Evolutionary conservation across 31 red algal species (phyloP), one percentile per base, ranked within the genome.

Genomic region (Bonnemaisonia californica): DNA sequence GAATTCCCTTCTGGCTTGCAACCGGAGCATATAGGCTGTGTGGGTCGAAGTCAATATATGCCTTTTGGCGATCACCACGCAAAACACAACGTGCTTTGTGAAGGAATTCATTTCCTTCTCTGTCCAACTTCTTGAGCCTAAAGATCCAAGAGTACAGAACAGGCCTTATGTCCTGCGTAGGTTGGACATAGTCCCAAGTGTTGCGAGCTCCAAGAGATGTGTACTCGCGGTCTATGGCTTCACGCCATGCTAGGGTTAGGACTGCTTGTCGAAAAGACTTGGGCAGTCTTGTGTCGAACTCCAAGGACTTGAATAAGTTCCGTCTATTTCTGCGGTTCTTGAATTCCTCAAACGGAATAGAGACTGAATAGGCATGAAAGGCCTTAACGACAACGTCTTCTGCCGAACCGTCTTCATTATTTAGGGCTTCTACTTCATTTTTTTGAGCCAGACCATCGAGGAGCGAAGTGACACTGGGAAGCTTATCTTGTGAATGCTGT

Each of bases 121-220:
- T 33, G 33, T 69, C 33, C 22, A 69, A 0, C 32, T 27, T 27
- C 0, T 69, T 32, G n/a, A 69, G 33, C 32, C 0, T 23, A 61
- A 61, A 61, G 57, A 61, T 29, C 57, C 0, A 61, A 61, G 57
- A 29, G 57, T 61, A 69, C 31, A 34, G 26, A 27, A 69, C 32
- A 31, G 0, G 64, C 22, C 39, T 69, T 21, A 36, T 0, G 64
- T 0, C 33, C 27, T 0, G 26, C 21, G 1, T 31, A 34, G 31
- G 64, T 34, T 36, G 7, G 39, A 69, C 19, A 38, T 69, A 1
- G 33, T 0, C 31, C 64, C n/a, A 69, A 69, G 0, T 33, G 32
- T 1, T 0, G 4, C 64, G 29, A 4, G 26, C 39, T 33, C 8
- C 33, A 4, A 69, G 12, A 69, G 64, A 27, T 33, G 32, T 69